These are phyloP conservation scores for Neospora caninum DNA, from an alignment of 169 alveolate species.

Conservation along the genomic window DNA sequence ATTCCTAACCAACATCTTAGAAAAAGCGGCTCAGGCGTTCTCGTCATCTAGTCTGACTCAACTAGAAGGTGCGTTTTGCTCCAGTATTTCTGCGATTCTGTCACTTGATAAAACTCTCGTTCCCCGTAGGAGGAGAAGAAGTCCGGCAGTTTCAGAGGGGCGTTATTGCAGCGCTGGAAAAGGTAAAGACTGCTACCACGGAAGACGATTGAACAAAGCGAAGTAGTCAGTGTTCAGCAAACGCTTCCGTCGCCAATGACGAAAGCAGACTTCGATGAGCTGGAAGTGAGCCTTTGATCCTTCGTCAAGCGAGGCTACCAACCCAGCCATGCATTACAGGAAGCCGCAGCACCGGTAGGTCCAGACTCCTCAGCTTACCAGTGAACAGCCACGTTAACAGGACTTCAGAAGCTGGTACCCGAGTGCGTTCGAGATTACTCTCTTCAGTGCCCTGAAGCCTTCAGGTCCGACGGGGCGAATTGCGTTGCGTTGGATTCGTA, in stretches of 20 bases:
- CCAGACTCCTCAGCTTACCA: neutral
- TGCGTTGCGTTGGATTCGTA: constrained; percentile 43
- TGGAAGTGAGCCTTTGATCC: neutral
- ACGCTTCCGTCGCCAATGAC: constrained; percentile 13
- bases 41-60: constrained; percentile 13
- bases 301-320: neutral
- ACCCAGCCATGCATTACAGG: neutral
- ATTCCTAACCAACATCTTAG: constrained; percentile 33
- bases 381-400: neutral
- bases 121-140: neutral
- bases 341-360: constrained; percentile 24
- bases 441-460: constrained; percentile 32
- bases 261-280: neutral
- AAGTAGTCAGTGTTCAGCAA: too few relatives aligned
- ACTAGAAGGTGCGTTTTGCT: neutral
- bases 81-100: neutral
- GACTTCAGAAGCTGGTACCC: neutral
- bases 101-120: neutral
- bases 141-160: constrained; percentile 23
- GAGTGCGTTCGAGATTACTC: constrained; percentile 38
- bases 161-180: neutral
- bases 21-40: constrained; percentile 38
- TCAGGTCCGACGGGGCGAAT: neutral
- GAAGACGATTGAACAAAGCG: neutral
- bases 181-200: neutral